Conservation (phyloP, 768 basidiomycete species). For the Boletus bicolor region DNA sequence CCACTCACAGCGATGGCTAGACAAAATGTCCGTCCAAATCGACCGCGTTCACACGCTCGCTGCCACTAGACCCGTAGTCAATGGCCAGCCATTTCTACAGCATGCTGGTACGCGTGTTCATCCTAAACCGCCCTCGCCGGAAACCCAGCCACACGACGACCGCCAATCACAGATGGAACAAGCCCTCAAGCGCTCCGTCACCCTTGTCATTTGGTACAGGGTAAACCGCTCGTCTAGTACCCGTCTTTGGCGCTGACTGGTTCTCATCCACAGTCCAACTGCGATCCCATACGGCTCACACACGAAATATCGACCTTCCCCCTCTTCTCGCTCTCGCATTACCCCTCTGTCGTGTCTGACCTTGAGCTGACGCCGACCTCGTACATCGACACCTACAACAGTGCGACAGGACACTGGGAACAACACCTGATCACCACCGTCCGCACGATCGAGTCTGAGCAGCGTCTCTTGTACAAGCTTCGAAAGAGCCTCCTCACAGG, state of each 20-base stretch:
- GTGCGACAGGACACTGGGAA: conserved; percentile 57
- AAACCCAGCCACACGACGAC: conserved; percentile 18
- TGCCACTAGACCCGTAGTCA: conserved; percentile 11
- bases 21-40: conserved; percentile 26
- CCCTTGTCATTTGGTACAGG: conserved; percentile 70
- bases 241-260: conserved; percentile 11
- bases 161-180: conserved; percentile 34
- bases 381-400: conserved; percentile 61
- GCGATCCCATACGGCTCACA: conserved; percentile 55
- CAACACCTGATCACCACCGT: conserved; percentile 61
- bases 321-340: conserved; percentile 55
- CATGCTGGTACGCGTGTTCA: conserved; percentile 1
- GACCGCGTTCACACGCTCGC: conserved; percentile 26
- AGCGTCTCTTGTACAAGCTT: conserved; percentile 59
- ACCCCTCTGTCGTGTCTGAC: conserved; percentile 50
- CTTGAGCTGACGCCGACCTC: conserved; percentile 50
- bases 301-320: conserved; percentile 63
- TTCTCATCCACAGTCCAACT: conserved; percentile 37
- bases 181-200: conserved; percentile 51
- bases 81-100: conserved; percentile 13
- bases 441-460: conserved; percentile 54
- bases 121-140: conserved; percentile 13
- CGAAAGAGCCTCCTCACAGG: conserved; percentile 58
- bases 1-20: conserved; percentile 2
- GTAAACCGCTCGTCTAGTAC: conserved; percentile 29